A percentile compares a stretch with the other conserved stretches of the same genome.
Evolutionary conservation across 805 yeast species (phyloP).

Genomic region (Clavispora phyllophila): DNA sequence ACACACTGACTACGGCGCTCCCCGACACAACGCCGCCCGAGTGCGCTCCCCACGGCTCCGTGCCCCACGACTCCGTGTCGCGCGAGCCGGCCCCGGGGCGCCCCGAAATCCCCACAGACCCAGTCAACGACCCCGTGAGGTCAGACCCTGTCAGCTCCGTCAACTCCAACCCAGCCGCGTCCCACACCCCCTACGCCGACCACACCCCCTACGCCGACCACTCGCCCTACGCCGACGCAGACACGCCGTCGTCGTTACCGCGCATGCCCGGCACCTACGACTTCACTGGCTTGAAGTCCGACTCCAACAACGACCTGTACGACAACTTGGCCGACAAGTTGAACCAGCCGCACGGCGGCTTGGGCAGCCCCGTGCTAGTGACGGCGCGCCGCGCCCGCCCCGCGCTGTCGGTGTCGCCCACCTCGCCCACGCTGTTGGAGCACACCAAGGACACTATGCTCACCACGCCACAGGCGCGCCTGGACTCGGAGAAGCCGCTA

Average conservation of each 20-base stretch:
- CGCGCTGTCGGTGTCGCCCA: not conserved
- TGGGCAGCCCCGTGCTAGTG: constrained; percentile 2
- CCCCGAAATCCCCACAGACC: no score
- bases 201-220: not conserved
- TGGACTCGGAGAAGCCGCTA: not conserved
- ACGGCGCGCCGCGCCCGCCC: not conserved
- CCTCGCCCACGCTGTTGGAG: not conserved
- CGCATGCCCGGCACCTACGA: constrained; percentile 43
- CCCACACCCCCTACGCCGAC: not conserved
- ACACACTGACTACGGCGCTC: no score
- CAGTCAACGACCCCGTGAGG: no score
- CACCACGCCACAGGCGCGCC: not conserved
- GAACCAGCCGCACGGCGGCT: not conserved
- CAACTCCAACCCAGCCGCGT: not conserved
- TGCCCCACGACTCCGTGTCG: no score
- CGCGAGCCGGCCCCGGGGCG: no score
- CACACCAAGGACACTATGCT: not conserved
- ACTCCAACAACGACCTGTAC: constrained; percentile 2
- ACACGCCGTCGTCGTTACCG: constrained; percentile 23
- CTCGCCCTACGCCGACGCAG: not conserved
- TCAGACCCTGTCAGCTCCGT: no score
- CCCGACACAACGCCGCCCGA: no score
- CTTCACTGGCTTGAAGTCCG: constrained; percentile 40
- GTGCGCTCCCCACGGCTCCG: no score
- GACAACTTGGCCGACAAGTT: constrained; percentile 1